Conservation (phyloP, 306 rosid genomes). For the Malus sieversii region DNA sequence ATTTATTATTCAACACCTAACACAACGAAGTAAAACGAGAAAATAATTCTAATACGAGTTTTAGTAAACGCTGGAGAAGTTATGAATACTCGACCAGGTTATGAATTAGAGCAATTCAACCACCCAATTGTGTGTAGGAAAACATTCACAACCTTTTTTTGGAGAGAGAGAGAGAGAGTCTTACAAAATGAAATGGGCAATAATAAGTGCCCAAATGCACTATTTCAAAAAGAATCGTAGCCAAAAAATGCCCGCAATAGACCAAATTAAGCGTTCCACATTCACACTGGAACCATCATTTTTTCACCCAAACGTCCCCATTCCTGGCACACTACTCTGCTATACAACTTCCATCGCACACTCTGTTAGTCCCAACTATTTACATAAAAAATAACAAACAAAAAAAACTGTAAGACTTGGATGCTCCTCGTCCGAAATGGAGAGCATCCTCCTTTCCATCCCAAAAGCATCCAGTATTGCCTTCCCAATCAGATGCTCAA, state of each 20-base stretch:
- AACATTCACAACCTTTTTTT: background rate
- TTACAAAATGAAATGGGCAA: slow-evolving; percentile 19
- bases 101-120: background rate
- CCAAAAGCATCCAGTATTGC: slow-evolving; percentile 21
- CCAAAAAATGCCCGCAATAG: slow-evolving; percentile 22
- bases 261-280: slow-evolving; percentile 31
- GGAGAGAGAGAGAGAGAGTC: background rate
- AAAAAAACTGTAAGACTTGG: slow-evolving; percentile 22
- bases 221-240: slow-evolving; percentile 34
- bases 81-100: background rate
- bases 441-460: slow-evolving; percentile 31
- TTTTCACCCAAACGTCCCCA: slow-evolving; percentile 20
- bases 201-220: slow-evolving; percentile 39
- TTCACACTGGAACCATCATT: slow-evolving; percentile 20
- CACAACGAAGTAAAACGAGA: background rate
- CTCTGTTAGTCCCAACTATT: slow-evolving; percentile 40
- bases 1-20: background rate
- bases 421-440: slow-evolving; percentile 24
- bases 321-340: slow-evolving; percentile 32
- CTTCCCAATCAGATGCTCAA: slow-evolving; percentile 24
- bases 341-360: slow-evolving; percentile 59
- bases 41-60: too few relatives aligned
- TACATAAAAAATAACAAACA: slow-evolving; percentile 31
- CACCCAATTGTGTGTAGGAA: too few relatives aligned
- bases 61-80: background rate